phyloP scores from a whole-genome alignment of 768 basidiomycete genomes.

The Rhodosporidiobolus sp. region DNA sequence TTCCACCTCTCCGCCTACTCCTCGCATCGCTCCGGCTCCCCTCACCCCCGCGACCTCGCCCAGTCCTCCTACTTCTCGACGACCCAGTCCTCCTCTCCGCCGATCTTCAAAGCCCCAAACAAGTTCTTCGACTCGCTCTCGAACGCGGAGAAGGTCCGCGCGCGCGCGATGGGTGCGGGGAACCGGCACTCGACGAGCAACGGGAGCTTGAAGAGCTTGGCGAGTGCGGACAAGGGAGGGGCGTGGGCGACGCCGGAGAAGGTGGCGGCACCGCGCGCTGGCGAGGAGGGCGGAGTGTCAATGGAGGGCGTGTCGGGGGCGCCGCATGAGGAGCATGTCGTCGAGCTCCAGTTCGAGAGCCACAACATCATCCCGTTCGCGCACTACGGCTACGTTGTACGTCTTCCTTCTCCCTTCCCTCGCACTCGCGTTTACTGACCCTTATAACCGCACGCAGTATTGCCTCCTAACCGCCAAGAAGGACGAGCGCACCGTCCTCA shows the following conservation, averaged over 20 bases:
- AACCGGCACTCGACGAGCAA: background rate
- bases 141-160: conserved; percentile 24
- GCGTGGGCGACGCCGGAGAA: background rate
- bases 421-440: conserved; percentile 50
- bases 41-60: conserved; percentile 24
- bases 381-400: conserved; percentile 79
- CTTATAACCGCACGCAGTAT: conserved; percentile 53
- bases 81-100: conserved; percentile 29
- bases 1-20: conserved; percentile 17
- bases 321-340: conserved; percentile 12
- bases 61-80: conserved; percentile 11
- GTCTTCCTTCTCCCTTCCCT: background rate
- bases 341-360: conserved; percentile 32
- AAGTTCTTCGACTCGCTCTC: conserved; percentile 43
- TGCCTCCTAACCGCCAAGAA: conserved; percentile 53
- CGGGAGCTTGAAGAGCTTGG: background rate
- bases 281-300: background rate
- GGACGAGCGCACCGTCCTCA: conserved; percentile 50
- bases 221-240: background rate
- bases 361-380: conserved; percentile 77
- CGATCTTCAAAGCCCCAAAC: conserved; percentile 35
- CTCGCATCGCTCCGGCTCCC: conserved; percentile 9
- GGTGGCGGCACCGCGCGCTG: background rate
- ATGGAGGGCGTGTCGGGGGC: background rate
- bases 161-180: conserved; percentile 3